These are phyloP conservation scores for Penicillium manginii DNA, from an alignment of 495 filamentous ascomycete genomes.

Conservation along the genomic window DNA sequence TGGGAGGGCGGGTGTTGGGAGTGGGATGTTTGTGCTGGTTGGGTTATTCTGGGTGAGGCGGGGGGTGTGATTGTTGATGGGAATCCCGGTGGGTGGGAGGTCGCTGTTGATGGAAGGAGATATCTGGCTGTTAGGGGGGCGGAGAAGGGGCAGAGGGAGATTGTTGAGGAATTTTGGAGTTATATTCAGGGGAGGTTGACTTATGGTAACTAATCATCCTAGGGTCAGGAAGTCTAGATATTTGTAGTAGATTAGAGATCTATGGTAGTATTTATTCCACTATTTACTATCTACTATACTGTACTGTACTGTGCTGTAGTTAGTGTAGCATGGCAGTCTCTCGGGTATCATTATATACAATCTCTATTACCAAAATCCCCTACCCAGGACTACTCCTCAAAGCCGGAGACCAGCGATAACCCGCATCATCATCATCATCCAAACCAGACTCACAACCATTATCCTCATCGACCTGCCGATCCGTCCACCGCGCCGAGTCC, in stretches of 20 bases:
- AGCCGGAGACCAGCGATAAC: constrained; percentile 24
- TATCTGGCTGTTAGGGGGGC: constrained; percentile 76
- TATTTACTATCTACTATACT: too few species aligned
- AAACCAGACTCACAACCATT: constrained; percentile 35
- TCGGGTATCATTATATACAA: too few species aligned
- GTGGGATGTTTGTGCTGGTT: constrained; percentile 92
- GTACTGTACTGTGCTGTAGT: too few species aligned
- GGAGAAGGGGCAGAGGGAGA: constrained; percentile 66
- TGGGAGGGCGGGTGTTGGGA: constrained; percentile 97
- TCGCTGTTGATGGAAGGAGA: constrained; percentile 71
- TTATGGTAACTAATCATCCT: too few species aligned
- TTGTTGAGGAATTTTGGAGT: constrained; percentile 84
- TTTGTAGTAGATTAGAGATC: too few species aligned
- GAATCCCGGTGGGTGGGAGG: constrained; percentile 77
- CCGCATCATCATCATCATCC: constrained; percentile 26
- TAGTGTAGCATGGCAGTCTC: too few species aligned
- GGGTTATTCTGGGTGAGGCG: constrained; percentile 85
- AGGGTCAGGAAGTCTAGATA: too few species aligned
- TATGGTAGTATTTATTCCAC: too few species aligned
- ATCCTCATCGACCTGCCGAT: constrained; percentile 40
- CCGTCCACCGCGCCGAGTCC: constrained; percentile 45
- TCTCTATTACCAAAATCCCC: too few species aligned
- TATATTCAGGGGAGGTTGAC: constrained; percentile 31
- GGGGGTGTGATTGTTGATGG: constrained; percentile 80
- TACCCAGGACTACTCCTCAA: too few species aligned